A percentile compares a stretch with the other conserved stretches of the same genome.
These are phyloP conservation scores for Canna indica DNA, from an alignment of 176 grass and related monocot genomes.

Conservation along the genomic window DNA sequence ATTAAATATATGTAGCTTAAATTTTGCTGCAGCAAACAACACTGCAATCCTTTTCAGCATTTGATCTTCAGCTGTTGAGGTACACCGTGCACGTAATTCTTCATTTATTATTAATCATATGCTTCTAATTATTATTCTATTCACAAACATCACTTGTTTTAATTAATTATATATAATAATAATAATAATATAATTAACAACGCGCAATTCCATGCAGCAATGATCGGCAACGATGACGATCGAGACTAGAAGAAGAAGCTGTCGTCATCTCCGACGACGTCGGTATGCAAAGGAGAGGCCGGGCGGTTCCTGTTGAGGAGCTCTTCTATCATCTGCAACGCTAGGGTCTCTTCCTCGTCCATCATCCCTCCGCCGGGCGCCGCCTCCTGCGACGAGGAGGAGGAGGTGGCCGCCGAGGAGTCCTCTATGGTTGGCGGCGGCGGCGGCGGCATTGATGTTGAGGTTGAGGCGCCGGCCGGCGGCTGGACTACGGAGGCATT, in stretches of 20 bases:
- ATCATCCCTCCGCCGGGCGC: slow-evolving; percentile 25
- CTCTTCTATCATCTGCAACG: slow-evolving; percentile 99
- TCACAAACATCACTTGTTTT: too few relatives aligned
- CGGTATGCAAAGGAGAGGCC: slow-evolving; percentile 34
- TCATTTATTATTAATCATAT: too few relatives aligned
- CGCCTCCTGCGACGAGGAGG: slow-evolving; percentile 23
- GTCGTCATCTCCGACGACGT: slow-evolving; percentile 25
- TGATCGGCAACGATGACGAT: neutral
- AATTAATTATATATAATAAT: too few relatives aligned
- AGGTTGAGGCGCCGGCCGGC: too few relatives aligned
- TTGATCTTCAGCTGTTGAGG: neutral
- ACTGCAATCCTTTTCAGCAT: neutral
- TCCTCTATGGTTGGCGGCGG: slow-evolving; percentile 16
- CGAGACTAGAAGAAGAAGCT: slow-evolving; percentile 25
- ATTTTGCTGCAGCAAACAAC: neutral
- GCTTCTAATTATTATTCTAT: too few relatives aligned
- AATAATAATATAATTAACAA: too few relatives aligned
- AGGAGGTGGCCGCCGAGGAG: slow-evolving; percentile 10
- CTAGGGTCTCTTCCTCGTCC: slow-evolving; percentile 85
- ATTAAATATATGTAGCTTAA: neutral
- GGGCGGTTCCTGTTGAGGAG: slow-evolving; percentile 59
- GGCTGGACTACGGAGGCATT: too few relatives aligned
- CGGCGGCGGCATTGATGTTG: neutral
- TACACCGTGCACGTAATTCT: too few relatives aligned
- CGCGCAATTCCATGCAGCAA: too few relatives aligned